A percentile compares a stretch with the other conserved stretches of the same genome.
These are phyloP conservation scores for Ceratocystis lukuohia DNA, from an alignment of 2,329 filamentous ascomycete genomes.

Conservation along the genomic window DNA sequence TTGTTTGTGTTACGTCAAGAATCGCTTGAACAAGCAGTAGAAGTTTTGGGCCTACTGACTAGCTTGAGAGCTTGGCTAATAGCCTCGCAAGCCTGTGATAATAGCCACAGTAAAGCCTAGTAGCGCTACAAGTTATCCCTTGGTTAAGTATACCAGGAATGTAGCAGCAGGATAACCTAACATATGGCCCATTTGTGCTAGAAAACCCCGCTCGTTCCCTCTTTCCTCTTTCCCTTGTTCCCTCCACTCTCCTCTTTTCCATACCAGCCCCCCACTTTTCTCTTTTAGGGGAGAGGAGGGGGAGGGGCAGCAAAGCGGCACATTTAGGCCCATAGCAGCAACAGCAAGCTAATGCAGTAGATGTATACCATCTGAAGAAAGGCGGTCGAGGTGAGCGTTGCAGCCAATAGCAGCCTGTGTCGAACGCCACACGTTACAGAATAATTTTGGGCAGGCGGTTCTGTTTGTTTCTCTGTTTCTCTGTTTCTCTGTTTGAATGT, in stretches of 20 bases:
- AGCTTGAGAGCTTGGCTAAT: no score
- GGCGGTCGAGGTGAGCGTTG: background rate
- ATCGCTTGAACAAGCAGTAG: no score
- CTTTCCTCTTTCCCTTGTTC: no score
- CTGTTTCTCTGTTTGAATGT: no score
- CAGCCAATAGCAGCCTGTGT: background rate
- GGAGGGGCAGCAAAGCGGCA: background rate
- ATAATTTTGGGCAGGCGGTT: background rate
- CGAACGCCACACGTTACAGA: background rate
- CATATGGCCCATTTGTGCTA: background rate
- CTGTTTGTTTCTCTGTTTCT: background rate
- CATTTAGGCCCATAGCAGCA: background rate
- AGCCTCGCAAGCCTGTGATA: no score
- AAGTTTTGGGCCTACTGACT: no score
- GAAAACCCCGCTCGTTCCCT: background rate
- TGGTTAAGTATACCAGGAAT: no score
- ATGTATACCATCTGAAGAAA: background rate
- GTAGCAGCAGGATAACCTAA: no score
- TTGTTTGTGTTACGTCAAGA: no score
- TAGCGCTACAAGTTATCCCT: no score
- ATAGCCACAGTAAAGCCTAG: no score
- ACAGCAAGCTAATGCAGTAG: background rate
- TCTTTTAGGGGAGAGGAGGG: background rate
- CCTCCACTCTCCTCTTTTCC: background rate
- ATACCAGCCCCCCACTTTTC: background rate